Conservation (phyloP, 768 basidiomycete genomes). For the Mycena pura region DNA sequence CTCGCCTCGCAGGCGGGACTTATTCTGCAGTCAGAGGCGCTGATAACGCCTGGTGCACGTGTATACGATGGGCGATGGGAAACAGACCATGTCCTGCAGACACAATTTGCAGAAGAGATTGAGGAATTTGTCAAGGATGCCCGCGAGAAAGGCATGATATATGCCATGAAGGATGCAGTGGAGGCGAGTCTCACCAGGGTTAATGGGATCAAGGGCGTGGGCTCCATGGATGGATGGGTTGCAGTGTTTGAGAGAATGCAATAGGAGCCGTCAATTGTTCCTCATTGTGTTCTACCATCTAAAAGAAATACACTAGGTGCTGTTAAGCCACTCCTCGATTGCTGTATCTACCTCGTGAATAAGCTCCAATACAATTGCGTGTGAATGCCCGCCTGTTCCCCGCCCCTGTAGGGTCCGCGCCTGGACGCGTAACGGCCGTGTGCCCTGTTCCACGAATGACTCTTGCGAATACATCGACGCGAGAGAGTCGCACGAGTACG, state of each 20-base stretch:
- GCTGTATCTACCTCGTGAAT: constrained; percentile 42
- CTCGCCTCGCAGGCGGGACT: constrained; percentile 34
- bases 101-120: constrained; percentile 33
- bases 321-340: constrained; percentile 42
- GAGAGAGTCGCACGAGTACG: constrained; percentile 27
- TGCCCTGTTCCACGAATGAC: constrained; percentile 19
- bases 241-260: constrained; percentile 26
- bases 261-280: not conserved
- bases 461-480: constrained; percentile 33
- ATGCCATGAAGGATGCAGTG: constrained; percentile 40
- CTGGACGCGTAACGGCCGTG: constrained; percentile 17
- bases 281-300: too few relatives aligned
- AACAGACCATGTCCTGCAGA: constrained; percentile 27
- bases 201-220: constrained; percentile 27
- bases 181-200: constrained; percentile 16
- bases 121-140: constrained; percentile 34
- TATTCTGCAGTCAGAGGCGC: constrained; percentile 27
- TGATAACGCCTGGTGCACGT: constrained; percentile 29
- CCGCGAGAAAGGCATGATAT: constrained; percentile 38
- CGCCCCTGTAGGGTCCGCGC: not conserved
- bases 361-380: constrained; percentile 40
- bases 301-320: too few relatives aligned
- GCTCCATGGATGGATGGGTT: constrained; percentile 42
- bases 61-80: constrained; percentile 47
- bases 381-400: constrained; percentile 9